These are phyloP conservation scores for Capsicum pubescens DNA, from an alignment of 257 asterid genomes.

Conservation along the genomic window DNA sequence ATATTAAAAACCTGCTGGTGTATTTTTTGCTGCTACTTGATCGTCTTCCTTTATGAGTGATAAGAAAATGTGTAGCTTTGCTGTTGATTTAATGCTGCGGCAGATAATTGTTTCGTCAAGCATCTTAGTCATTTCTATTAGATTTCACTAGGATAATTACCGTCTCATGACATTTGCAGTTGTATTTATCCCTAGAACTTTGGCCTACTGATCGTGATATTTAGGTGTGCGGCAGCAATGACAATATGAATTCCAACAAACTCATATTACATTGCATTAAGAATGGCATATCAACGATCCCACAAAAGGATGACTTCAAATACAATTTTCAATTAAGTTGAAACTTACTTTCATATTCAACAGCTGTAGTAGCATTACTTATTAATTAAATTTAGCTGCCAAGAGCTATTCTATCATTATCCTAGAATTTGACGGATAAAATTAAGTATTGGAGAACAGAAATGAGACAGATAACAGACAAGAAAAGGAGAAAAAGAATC, in stretches of 20 bases:
- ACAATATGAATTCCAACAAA: background rate
- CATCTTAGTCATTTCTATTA: background rate
- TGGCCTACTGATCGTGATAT: background rate
- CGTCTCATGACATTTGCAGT: background rate
- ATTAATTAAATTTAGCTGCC: background rate
- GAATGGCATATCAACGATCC: background rate
- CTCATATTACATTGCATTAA: background rate
- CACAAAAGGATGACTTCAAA: background rate
- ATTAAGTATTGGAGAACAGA: background rate
- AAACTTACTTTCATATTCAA: background rate
- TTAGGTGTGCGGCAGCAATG: background rate
- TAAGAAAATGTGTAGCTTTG: background rate
- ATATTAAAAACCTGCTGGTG: background rate
- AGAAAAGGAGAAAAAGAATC: background rate
- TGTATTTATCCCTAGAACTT: conserved; percentile 9
- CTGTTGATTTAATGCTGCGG: conserved; percentile 17
- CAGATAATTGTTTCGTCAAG: background rate
- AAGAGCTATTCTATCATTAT: background rate
- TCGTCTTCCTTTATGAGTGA: background rate
- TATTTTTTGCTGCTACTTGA: background rate
- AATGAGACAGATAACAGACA: background rate
- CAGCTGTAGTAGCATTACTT: background rate
- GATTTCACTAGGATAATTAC: background rate
- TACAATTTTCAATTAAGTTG: background rate
- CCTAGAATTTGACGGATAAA: background rate